phyloP scores from a whole-genome alignment of 2,329 filamentous ascomycete genomes.

The Ceratocystis huliohia region DNA sequence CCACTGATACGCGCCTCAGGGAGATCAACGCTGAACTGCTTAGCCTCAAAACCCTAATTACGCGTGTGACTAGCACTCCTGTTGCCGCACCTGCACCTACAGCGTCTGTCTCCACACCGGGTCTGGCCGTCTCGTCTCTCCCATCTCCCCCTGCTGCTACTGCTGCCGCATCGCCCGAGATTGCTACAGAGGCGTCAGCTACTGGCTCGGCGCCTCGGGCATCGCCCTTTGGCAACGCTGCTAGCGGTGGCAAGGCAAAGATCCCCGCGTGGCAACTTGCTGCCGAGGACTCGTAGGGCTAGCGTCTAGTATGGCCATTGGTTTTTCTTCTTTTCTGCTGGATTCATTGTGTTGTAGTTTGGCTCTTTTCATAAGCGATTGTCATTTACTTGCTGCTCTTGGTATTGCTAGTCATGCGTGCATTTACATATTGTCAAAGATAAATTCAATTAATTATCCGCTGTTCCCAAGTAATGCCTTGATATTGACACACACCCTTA shows the following conservation, averaged over 20 bases:
- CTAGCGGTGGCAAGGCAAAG: slow-evolving; percentile 41
- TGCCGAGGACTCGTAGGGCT: slow-evolving; percentile 11
- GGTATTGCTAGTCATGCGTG: background rate
- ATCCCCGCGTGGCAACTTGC: slow-evolving; percentile 75
- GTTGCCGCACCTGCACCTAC: slow-evolving; percentile 23
- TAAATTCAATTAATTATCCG: background rate
- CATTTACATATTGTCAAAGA: background rate
- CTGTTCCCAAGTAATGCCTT: background rate
- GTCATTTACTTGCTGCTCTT: background rate
- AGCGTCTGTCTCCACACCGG: background rate
- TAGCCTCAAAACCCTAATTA: slow-evolving; percentile 80
- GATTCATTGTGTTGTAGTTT: background rate
- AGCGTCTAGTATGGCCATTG: background rate
- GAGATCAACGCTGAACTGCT: slow-evolving; percentile 80
- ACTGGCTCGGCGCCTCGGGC: slow-evolving; percentile 5
- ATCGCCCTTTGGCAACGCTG: slow-evolving; percentile 26
- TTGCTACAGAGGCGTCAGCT: background rate
- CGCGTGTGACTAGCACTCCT: slow-evolving; percentile 38
- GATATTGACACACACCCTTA: no score
- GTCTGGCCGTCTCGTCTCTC: background rate
- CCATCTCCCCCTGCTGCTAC: background rate
- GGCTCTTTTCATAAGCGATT: slow-evolving; percentile 8
- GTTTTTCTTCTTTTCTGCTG: background rate
- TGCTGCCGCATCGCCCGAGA: background rate
- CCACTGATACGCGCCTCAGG: slow-evolving; percentile 65